phyloP scores from a whole-genome alignment of 2,329 filamentous ascomycete species.

The Hypoxylon sp. region DNA sequence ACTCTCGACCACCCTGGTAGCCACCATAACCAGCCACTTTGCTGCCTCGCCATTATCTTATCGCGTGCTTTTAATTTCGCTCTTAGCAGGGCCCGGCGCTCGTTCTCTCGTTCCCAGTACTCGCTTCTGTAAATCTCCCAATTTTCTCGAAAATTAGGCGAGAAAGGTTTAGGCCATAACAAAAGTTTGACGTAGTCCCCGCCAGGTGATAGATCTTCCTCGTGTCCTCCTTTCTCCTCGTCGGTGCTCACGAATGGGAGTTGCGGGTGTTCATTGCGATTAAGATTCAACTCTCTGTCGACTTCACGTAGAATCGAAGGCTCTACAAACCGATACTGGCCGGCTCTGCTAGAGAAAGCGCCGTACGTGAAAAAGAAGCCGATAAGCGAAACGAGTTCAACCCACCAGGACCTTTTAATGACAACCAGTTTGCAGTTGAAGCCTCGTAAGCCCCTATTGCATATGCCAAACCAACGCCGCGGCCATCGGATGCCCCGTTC shows the following conservation, averaged over 20 bases:
- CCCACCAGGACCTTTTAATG: constrained; percentile 82
- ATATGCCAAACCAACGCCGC: constrained; percentile 85
- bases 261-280: constrained; percentile 51
- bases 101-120: constrained; percentile 98
- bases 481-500: constrained; percentile 95
- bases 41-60: constrained; percentile 70
- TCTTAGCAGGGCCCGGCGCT: constrained; percentile 78
- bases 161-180: constrained; percentile 92
- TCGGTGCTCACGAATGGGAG: constrained; percentile 54
- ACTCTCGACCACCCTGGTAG: constrained; percentile 70
- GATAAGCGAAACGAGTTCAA: constrained; percentile 75
- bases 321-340: constrained; percentile 81
- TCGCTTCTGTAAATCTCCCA: constrained; percentile 95
- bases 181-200: constrained; percentile 93
- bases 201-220: constrained; percentile 89
- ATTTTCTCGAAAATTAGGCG: constrained; percentile 91
- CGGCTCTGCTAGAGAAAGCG: constrained; percentile 71
- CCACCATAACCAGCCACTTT: constrained; percentile 86
- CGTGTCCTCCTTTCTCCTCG: constrained; percentile 73
- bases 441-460: constrained; percentile 86
- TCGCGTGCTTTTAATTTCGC: constrained; percentile 74
- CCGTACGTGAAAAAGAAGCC: constrained; percentile 82
- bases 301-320: constrained; percentile 66
- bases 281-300: constrained; percentile 64
- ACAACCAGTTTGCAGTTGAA: constrained; percentile 98